These are phyloP conservation scores for Neurospora sp. DNA, from an alignment of 495 filamentous ascomycete genomes.

Conservation along the genomic window DNA sequence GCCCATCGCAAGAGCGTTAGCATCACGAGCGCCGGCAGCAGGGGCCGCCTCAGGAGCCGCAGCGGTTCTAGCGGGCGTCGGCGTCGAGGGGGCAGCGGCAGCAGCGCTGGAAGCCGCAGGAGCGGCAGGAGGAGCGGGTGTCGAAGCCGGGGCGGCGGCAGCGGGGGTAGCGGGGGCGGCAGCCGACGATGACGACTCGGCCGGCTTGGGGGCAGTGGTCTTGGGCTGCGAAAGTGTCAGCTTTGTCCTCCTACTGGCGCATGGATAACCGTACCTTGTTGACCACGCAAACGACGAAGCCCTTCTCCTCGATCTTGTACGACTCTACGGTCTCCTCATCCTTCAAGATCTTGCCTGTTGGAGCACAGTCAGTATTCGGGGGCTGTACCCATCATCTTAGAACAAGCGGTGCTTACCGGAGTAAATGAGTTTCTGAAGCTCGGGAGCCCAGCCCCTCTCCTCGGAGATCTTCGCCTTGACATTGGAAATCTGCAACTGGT, in stretches of 20 bases:
- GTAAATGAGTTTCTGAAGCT: slow-evolving; percentile 90
- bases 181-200: slow-evolving; percentile 39
- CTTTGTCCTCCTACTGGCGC: not conserved
- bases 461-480: slow-evolving; percentile 82
- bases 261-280: slow-evolving; percentile 57
- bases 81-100: slow-evolving; percentile 62
- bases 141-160: slow-evolving; percentile 50
- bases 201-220: slow-evolving; percentile 51
- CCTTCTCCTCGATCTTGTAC: slow-evolving; percentile 98
- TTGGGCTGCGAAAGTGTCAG: slow-evolving; percentile 19
- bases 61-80: slow-evolving; percentile 37
- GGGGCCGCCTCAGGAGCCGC: slow-evolving; percentile 32
- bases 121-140: slow-evolving; percentile 51
- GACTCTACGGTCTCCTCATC: slow-evolving; percentile 92
- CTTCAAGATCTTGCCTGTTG: slow-evolving; percentile 86
- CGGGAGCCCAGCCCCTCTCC: slow-evolving; percentile 85
- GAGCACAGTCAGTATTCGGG: not conserved
- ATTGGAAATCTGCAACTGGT: slow-evolving; percentile 56
- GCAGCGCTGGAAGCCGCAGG: slow-evolving; percentile 38
- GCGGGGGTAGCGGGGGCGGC: slow-evolving; percentile 56
- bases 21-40: slow-evolving; percentile 37
- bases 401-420: slow-evolving; percentile 54
- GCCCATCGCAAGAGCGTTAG: slow-evolving; percentile 77
- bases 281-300: slow-evolving; percentile 95
- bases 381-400: not conserved